Percentiles rank a stretch among this genome's conserved stretches.
Evolutionary conservation across 192 early-diverging fungal genomes (phyloP).

Genomic region (Linnemannia elongata): DNA sequence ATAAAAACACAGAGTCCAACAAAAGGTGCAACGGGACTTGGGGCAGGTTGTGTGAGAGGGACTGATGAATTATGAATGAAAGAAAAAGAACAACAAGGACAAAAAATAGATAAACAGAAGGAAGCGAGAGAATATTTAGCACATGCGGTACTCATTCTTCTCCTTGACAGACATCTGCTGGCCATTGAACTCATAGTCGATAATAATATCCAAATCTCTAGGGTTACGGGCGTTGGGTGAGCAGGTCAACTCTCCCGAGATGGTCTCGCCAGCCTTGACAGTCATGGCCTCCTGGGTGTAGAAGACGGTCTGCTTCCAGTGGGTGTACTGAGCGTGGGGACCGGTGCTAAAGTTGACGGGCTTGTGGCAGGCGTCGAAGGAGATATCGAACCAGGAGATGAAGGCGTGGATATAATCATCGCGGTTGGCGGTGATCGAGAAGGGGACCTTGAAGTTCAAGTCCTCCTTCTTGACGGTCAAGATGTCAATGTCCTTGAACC

Average conservation of each 20-base stretch:
- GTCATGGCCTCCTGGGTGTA: slow-evolving; percentile 79
- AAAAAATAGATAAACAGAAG: neutral
- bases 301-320: slow-evolving; percentile 98
- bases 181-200: slow-evolving; percentile 64
- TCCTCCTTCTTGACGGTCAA: slow-evolving; percentile 73
- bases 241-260: slow-evolving; percentile 69
- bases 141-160: slow-evolving; percentile 63
- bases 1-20: neutral
- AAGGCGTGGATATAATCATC: slow-evolving; percentile 81
- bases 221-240: slow-evolving; percentile 86
- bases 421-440: slow-evolving; percentile 74
- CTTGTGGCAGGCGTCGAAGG: slow-evolving; percentile 77
- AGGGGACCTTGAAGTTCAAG: slow-evolving; percentile 80
- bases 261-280: slow-evolving; percentile 83
- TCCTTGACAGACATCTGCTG: slow-evolving; percentile 51
- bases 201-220: slow-evolving; percentile 93
- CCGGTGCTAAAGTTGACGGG: slow-evolving; percentile 65
- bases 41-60: neutral
- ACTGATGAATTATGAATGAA: slow-evolving; percentile 5
- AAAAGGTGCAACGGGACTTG: neutral
- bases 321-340: slow-evolving; percentile 85
- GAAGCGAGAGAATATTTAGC: slow-evolving; percentile 16
- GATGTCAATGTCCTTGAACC: slow-evolving; percentile 82
- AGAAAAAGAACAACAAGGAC: no score
- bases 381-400: slow-evolving; percentile 95